Evolutionary conservation across 106 monocot species (phyloP).

Genomic region (Cymbidium sinense): DNA sequence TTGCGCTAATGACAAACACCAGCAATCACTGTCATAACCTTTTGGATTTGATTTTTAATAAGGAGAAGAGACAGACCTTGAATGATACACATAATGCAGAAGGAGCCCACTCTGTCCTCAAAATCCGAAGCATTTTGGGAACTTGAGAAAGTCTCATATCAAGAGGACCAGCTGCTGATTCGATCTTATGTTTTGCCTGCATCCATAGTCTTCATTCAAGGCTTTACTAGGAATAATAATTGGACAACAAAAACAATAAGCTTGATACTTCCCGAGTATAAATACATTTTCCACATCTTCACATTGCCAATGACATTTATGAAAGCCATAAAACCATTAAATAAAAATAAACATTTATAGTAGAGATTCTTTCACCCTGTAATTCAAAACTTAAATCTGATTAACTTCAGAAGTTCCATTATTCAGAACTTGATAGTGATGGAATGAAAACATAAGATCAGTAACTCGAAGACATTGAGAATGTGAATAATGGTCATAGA

Average conservation of each 20-base stretch:
- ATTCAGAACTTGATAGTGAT: not conserved
- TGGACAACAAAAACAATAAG: not conserved
- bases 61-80: constrained; percentile 49
- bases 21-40: not conserved
- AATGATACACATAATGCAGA: constrained; percentile 79
- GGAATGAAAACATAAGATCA: not conserved
- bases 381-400: not conserved
- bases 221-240: not conserved
- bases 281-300: no score
- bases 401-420: not conserved
- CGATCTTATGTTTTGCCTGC: constrained; percentile 93
- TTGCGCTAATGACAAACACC: not conserved
- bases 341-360: not conserved
- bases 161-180: constrained; percentile 80
- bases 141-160: constrained; percentile 90
- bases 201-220: not conserved
- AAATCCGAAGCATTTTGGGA: constrained; percentile 79
- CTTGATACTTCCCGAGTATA: no score
- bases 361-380: not conserved
- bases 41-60: not conserved
- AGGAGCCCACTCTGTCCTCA: constrained; percentile 85
- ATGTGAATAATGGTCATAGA: not conserved
- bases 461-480: not conserved
- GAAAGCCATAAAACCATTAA: not conserved
- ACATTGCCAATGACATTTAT: no score